Base-by-base conservation (phyloP, 2,329 filamentous ascomycete species). In the Neobulgaria alba region DNA sequence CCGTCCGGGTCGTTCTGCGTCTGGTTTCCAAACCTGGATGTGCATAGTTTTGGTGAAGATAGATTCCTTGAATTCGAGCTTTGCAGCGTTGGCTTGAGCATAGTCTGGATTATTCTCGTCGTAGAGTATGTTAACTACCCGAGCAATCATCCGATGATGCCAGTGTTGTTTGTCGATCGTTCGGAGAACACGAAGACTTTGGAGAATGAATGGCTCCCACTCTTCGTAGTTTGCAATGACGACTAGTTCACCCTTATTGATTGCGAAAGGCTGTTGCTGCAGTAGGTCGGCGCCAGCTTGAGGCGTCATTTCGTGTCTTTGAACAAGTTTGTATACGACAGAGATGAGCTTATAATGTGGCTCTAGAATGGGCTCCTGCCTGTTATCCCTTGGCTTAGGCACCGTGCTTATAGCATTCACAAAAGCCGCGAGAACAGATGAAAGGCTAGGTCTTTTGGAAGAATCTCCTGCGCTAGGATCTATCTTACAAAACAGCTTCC, bases 41-140 rank as follows among this genome's bases (percentile, higher is more conserved):
- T 74, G 72, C 72, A 84, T 83, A 0, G 79, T 84, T 59, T 85
- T 85, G 10, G 81, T 84, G 54, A 85, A 84, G 47, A 85, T 83
- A 36, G 82, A 77, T 48, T 80, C 75, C 3, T 74, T 77, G 35
- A 85, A 66, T 53, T 85, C 79, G 42, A 75, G 66, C 49, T 77
- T 79, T 4, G 80, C 80, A 20, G 66, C 73, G 2, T 72, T 71
- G 9, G 72, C 68, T 32, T 51, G 43, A 2, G 46, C 65, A 14
- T 65, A 57, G 38, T 72, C 67, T 33, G 67, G 66, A 9, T 61
- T 53, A 18, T 29, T 59, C 30, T 73, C 72, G 42, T 80, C 70
- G 50, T 76, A 82, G 5, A 81, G 64, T 30, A 82, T 68, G 49
- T 73, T 72, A 4, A 77, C 79, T 43, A 71, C 70, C 46, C 79